Base-by-base conservation (phyloP, 1,139 yeast species). In the Yamadazyma membranifaciens region DNA sequence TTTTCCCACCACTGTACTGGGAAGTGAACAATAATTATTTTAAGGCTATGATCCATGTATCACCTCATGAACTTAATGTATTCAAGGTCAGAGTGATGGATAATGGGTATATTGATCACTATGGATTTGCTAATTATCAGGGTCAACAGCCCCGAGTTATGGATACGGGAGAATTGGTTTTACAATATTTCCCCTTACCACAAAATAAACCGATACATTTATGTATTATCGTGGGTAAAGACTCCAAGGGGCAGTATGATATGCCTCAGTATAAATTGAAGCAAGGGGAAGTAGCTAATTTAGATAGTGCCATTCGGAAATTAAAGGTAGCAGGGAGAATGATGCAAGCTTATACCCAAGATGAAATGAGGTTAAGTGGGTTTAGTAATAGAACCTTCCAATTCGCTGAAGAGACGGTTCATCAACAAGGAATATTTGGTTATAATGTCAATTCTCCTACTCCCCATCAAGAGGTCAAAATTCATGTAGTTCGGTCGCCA, bases 311-410 rank as follows among this genome's bases (percentile, higher is more conserved):
- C 0, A 67, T 87, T 16, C 70, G 72, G 49, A 89, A 87, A 58
- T 60, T 92, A 49, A 80, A 95, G 52, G 78, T 88, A 45, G 97
- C 91, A 6, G 96, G 87, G 3, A 73, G 96, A 53, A 60, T 92
- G 60, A 88, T 89, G 96, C 91, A 88, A 54, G 96, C 97, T 0
- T 91, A 80, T 58, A 91, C 98, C 0, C 83, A 83, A 50, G 97
- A 92, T 51, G 97, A 91, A 57, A 88, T 92, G 96, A 64, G 81
- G 43, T 67, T 82, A 31, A 75, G 77, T 40, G 94, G 95, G 0
- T 78, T 87, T 53, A 95, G 96, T 22, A 80, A 84, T 49, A 67
- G 98, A 44, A 74, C 86, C 4, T 89, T 89, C 62, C 80, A 81
- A 45, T 84, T 89, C 50, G 83, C 74, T 6, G 96, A 92, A 52